A percentile compares a stretch with the other conserved stretches of the same genome.
Evolutionary conservation across 352 stramenopile species (phyloP).

Genomic region (Pythium brassicae): DNA sequence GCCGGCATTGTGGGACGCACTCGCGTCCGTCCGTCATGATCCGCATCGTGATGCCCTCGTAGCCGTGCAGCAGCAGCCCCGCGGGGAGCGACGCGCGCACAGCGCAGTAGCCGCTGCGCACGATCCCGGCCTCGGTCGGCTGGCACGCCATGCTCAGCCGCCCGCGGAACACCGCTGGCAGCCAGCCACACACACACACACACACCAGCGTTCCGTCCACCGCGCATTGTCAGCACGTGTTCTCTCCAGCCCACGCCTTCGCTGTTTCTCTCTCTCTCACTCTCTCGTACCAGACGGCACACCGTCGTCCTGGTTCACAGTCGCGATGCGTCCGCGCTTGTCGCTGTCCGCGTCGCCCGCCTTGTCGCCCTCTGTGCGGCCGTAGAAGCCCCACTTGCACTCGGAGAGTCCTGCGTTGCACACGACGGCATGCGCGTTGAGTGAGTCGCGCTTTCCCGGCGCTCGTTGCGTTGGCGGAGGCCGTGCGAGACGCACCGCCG

Average conservation of each 20-base stretch:
- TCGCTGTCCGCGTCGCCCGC: constrained; percentile 10
- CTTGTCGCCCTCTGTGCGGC: constrained; percentile 15
- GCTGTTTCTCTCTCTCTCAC: too few relatives aligned
- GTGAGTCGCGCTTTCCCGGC: background rate
- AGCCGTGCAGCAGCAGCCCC: constrained; percentile 64
- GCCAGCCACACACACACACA: background rate
- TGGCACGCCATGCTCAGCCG: constrained; percentile 67
- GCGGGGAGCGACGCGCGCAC: constrained; percentile 57
- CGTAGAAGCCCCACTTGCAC: constrained; percentile 68
- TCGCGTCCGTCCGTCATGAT: constrained; percentile 84
- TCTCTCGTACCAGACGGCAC: constrained; percentile 35
- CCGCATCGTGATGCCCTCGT: constrained; percentile 81
- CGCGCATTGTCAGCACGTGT: background rate
- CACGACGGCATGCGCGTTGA: background rate
- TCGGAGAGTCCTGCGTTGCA: constrained; percentile 48
- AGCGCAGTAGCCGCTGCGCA: constrained; percentile 83
- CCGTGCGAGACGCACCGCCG: constrained; percentile 35
- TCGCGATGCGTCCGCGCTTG: constrained; percentile 26
- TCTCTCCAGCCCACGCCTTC: background rate
- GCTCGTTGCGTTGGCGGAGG: background rate
- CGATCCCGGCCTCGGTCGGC: constrained; percentile 68
- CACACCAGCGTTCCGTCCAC: background rate
- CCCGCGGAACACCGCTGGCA: constrained; percentile 70
- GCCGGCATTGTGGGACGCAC: constrained; percentile 26
- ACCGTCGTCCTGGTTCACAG: constrained; percentile 51